These are phyloP conservation scores for Orbilia blumenaviensis DNA, from an alignment of 2,329 filamentous ascomycete genomes.

Conservation along the genomic window DNA sequence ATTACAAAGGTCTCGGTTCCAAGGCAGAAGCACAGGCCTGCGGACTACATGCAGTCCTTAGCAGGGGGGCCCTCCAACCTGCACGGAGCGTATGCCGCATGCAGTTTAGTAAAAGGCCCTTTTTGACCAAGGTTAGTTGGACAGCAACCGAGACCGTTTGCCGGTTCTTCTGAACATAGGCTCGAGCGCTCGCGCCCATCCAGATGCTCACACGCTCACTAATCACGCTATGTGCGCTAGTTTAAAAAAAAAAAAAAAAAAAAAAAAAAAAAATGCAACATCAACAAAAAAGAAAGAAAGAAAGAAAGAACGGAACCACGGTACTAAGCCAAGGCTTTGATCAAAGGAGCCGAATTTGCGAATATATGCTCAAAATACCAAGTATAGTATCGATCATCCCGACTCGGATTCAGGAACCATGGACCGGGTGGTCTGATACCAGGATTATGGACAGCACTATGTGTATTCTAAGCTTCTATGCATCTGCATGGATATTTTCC, in stretches of 20 bases:
- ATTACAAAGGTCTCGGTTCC: background rate
- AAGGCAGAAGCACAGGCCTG: slow-evolving; percentile 26
- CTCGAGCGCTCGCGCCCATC: too few species aligned
- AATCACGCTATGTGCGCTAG: background rate
- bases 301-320: too few species aligned
- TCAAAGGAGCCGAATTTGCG: background rate
- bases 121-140: background rate
- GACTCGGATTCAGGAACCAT: background rate
- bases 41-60: background rate
- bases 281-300: too few species aligned
- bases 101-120: background rate
- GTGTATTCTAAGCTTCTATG: background rate
- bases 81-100: background rate
- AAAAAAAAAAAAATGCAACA: slow-evolving; percentile 6
- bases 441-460: background rate
- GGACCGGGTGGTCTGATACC: background rate
- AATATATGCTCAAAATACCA: background rate
- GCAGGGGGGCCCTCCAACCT: background rate
- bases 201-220: too few species aligned
- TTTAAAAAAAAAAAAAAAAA: too few species aligned
- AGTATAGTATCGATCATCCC: background rate
- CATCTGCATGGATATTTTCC: background rate
- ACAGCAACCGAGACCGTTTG: slow-evolving; percentile 28
- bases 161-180: too few species aligned
- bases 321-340: too few species aligned